Evolutionary conservation across 805 yeast genomes (phyloP).

Genomic region (Danielia reshetovae): DNA sequence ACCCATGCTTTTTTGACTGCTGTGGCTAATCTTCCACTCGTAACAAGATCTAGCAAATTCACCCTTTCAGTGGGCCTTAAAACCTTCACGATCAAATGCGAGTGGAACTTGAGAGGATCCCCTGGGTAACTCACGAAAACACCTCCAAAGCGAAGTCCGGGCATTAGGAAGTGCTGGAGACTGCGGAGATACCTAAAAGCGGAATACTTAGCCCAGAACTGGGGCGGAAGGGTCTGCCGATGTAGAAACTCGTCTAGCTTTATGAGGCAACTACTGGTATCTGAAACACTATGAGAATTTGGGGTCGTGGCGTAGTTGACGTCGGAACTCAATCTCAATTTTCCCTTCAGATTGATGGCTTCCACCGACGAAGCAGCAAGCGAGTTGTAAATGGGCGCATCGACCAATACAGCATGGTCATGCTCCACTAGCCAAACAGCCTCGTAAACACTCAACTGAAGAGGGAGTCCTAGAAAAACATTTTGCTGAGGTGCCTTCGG

Average conservation of each 20-base stretch:
- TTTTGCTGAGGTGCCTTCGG: conserved; percentile 94
- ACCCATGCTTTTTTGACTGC: conserved; percentile 87
- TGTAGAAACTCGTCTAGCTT: conserved; percentile 1
- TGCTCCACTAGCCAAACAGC: conserved; percentile 56
- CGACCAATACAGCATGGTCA: conserved; percentile 41
- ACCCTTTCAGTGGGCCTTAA: conserved; percentile 37
- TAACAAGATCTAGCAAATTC: conserved; percentile 56
- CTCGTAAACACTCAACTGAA: conserved; percentile 71
- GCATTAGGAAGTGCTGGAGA: conserved; percentile 56
- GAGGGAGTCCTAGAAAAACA: conserved; percentile 78
- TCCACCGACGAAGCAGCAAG: background rate
- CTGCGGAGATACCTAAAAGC: conserved; percentile 39
- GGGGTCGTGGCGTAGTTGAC: conserved; percentile 2
- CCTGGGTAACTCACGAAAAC: conserved; percentile 89
- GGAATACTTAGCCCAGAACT: conserved; percentile 9
- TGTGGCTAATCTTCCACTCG: conserved; percentile 90
- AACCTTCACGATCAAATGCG: conserved; percentile 67
- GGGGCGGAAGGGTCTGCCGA: conserved; percentile 1
- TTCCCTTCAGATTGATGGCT: background rate
- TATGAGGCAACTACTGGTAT: background rate
- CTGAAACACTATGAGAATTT: background rate
- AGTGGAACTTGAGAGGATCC: conserved; percentile 86
- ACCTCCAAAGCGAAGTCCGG: conserved; percentile 92
- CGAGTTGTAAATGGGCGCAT: conserved; percentile 29
- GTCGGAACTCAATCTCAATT: background rate